Evolutionary conservation across 768 basidiomycete species (phyloP).

Genomic region (Boletus subcaerulescens): DNA sequence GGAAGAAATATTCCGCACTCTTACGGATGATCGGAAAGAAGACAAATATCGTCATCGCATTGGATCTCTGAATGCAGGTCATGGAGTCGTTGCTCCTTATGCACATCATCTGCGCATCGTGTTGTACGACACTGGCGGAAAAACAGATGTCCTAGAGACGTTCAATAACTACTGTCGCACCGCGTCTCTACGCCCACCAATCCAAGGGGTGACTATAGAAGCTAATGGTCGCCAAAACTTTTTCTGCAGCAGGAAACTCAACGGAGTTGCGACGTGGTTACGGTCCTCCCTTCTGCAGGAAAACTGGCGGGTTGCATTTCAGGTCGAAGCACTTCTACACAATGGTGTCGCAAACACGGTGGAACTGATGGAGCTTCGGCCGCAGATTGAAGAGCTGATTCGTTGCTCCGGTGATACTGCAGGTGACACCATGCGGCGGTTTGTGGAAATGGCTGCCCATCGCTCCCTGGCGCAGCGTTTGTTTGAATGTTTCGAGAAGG

Average conservation of each 20-base stretch:
- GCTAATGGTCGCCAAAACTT: slow-evolving; percentile 45
- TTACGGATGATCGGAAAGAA: slow-evolving; percentile 27
- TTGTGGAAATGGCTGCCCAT: slow-evolving; percentile 45
- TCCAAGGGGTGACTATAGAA: slow-evolving; percentile 42
- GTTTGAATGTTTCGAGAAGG: slow-evolving; percentile 44
- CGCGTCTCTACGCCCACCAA: slow-evolving; percentile 42
- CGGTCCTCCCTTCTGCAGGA: slow-evolving; percentile 36
- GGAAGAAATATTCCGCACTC: slow-evolving; percentile 55
- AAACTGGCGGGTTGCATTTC: slow-evolving; percentile 69
- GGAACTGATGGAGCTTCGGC: slow-evolving; percentile 49
- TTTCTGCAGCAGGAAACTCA: slow-evolving; percentile 48
- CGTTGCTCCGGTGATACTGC: slow-evolving; percentile 34
- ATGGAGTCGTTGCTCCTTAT: slow-evolving; percentile 61
- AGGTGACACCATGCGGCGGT: slow-evolving; percentile 52
- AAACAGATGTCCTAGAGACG: slow-evolving; percentile 36
- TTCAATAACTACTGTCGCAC: slow-evolving; percentile 55
- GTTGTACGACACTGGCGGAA: slow-evolving; percentile 48
- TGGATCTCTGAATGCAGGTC: slow-evolving; percentile 55
- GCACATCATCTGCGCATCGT: slow-evolving; percentile 68
- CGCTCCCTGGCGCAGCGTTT: slow-evolving; percentile 44
- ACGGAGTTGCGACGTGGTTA: slow-evolving; percentile 44
- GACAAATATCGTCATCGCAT: slow-evolving; percentile 54
- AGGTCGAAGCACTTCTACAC: slow-evolving; percentile 66
- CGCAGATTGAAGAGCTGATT: slow-evolving; percentile 42
- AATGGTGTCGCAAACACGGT: slow-evolving; percentile 60